These are phyloP conservation scores for Lotmaria passim DNA, from an alignment of 208 protist species.

Conservation along the genomic window DNA sequence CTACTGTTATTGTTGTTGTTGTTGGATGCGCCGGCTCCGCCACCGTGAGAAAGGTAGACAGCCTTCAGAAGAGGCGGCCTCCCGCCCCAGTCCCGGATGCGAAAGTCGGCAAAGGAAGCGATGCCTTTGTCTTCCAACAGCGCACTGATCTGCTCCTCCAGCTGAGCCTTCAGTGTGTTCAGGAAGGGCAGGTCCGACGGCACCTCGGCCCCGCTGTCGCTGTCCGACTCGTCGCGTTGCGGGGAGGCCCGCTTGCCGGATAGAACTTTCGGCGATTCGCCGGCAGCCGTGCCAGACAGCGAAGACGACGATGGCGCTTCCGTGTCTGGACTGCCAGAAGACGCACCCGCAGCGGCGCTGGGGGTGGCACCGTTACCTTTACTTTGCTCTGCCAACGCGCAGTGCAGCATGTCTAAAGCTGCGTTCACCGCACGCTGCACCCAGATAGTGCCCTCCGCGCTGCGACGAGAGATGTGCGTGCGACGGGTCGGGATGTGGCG, in stretches of 20 bases:
- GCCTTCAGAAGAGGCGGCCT: constrained; percentile 64
- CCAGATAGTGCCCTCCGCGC: constrained; percentile 79
- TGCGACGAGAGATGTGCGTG: constrained; percentile 77
- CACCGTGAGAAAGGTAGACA: constrained; percentile 52
- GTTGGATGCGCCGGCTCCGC: neutral
- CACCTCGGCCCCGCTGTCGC: constrained; percentile 19
- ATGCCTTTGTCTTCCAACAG: constrained; percentile 83
- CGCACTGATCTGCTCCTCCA: constrained; percentile 83
- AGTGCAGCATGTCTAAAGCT: constrained; percentile 60
- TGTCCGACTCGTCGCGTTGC: constrained; percentile 14
- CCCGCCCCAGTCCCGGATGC: constrained; percentile 63
- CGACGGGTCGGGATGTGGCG: constrained; percentile 74
- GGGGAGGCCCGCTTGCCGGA: neutral
- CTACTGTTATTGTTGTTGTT: constrained; percentile 6
- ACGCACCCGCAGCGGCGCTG: constrained; percentile 7
- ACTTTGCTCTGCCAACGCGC: constrained; percentile 31
- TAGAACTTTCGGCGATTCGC: constrained; percentile 1
- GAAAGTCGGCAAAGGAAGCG: constrained; percentile 68
- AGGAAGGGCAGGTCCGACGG: constrained; percentile 23
- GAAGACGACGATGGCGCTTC: too few species aligned
- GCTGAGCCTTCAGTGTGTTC: constrained; percentile 39
- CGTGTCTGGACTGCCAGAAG: too few species aligned
- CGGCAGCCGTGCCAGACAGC: constrained; percentile 5
- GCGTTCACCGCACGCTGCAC: constrained; percentile 71
- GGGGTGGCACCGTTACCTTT: constrained; percentile 3